Evolutionary conservation across 164 flowering plant species (phyloP).

Genomic region (Tetracentron sinense): DNA sequence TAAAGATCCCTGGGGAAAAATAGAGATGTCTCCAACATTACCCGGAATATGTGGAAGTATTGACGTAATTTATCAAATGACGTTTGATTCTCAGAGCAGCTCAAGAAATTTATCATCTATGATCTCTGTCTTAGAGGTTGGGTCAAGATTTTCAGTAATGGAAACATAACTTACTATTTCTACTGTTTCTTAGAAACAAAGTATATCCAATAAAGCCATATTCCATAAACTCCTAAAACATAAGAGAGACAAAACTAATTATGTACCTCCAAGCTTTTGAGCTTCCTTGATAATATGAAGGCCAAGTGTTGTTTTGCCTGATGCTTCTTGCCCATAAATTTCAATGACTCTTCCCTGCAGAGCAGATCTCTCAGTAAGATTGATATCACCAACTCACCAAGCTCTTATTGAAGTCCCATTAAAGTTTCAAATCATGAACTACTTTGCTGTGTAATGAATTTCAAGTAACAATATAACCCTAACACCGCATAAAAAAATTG

Average conservation of each 20-base stretch:
- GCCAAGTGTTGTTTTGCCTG: conserved; percentile 90
- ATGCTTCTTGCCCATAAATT: conserved; percentile 85
- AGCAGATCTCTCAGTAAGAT: conserved; percentile 7
- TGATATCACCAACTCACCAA: background rate
- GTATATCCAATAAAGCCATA: background rate
- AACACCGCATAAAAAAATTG: background rate
- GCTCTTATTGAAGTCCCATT: background rate
- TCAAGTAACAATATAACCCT: background rate
- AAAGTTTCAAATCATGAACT: background rate
- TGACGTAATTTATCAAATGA: too few species aligned
- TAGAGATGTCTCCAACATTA: too few species aligned
- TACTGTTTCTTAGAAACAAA: background rate
- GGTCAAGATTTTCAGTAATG: background rate
- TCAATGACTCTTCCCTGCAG: conserved; percentile 88
- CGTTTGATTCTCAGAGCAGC: too few species aligned
- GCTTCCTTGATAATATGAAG: conserved; percentile 86
- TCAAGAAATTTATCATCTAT: too few species aligned
- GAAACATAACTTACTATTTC: background rate
- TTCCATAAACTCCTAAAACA: background rate
- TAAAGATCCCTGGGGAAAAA: too few species aligned
- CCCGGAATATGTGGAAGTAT: too few species aligned
- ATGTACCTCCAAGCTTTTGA: conserved; percentile 85
- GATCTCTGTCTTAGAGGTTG: too few species aligned
- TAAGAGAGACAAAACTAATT: background rate
- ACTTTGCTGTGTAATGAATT: background rate